These are phyloP conservation scores for Fusarium transvaalense DNA, from an alignment of 2,329 filamentous ascomycete genomes.

Conservation along the genomic window DNA sequence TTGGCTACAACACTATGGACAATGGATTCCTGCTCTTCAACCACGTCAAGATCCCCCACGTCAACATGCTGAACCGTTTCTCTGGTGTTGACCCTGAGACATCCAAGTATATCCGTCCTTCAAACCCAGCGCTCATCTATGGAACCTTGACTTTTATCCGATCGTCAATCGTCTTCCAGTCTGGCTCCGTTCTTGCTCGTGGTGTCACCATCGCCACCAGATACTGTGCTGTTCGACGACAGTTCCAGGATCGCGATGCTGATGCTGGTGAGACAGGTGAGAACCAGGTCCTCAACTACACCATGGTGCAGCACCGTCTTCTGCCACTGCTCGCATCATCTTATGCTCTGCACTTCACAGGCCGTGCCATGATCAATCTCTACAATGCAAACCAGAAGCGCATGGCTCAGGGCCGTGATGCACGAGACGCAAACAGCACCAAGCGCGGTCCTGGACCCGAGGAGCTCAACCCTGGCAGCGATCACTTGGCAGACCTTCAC, in stretches of 20 bases:
- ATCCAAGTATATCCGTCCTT: conserved; percentile 74
- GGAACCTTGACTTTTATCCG: conserved; percentile 83
- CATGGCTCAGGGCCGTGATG: conserved; percentile 63
- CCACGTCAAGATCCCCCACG: conserved; percentile 77
- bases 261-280: conserved; percentile 69
- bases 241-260: conserved; percentile 81
- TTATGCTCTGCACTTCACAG: conserved; percentile 84
- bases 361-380: conserved; percentile 79
- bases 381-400: conserved; percentile 79
- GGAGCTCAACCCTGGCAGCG: conserved; percentile 71
- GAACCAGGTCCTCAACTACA: conserved; percentile 83
- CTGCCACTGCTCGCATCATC: conserved; percentile 79
- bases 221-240: conserved; percentile 79
- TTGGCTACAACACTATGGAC: conserved; percentile 85
- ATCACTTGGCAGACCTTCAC: conserved; percentile 79
- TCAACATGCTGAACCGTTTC: conserved; percentile 80
- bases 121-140: conserved; percentile 76
- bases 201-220: conserved; percentile 83
- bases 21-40: conserved; percentile 85
- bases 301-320: conserved; percentile 81
- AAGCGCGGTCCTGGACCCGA: conserved; percentile 74
- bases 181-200: conserved; percentile 77
- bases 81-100: conserved; percentile 76
- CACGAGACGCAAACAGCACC: conserved; percentile 48
- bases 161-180: conserved; percentile 78